These are phyloP conservation scores for Didymella sp. DNA, from an alignment of 2,329 filamentous ascomycete species.

Conservation along the genomic window DNA sequence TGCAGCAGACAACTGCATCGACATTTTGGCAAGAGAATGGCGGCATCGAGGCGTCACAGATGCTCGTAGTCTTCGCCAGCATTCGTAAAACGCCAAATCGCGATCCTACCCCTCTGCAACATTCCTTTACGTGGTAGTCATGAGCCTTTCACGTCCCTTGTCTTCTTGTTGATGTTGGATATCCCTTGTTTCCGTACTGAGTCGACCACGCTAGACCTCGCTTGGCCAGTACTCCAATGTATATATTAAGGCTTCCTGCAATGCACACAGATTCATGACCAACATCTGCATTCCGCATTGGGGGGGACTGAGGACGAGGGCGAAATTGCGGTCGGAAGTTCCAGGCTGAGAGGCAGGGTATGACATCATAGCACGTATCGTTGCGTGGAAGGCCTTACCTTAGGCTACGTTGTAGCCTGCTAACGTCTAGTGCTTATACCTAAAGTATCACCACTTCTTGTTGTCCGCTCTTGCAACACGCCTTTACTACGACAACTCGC, in stretches of 20 bases:
- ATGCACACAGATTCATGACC: background rate
- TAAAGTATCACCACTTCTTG: background rate
- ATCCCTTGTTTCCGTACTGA: background rate
- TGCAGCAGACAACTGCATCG: slow-evolving; percentile 41
- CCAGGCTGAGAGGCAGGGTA: background rate
- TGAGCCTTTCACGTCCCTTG: background rate
- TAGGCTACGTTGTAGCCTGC: background rate
- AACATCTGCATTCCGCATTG: background rate
- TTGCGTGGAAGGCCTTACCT: background rate
- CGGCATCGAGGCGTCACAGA: slow-evolving; percentile 42
- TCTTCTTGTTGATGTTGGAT: background rate
- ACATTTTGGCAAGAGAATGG: slow-evolving; percentile 47
- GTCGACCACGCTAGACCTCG: background rate
- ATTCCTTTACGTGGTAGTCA: slow-evolving; percentile 43
- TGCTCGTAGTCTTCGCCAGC: slow-evolving; percentile 44
- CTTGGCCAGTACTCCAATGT: background rate
- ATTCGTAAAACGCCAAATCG: slow-evolving; percentile 29
- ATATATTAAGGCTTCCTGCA: background rate
- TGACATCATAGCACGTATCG: background rate
- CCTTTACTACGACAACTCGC: background rate
- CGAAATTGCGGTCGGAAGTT: background rate
- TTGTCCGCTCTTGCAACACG: background rate
- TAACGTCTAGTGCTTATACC: background rate
- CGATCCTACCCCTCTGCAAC: slow-evolving; percentile 35
- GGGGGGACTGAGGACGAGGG: background rate